Base-by-base conservation (phyloP, 2,329 filamentous ascomycete species). In the Ophiostoma ulmi region DNA sequence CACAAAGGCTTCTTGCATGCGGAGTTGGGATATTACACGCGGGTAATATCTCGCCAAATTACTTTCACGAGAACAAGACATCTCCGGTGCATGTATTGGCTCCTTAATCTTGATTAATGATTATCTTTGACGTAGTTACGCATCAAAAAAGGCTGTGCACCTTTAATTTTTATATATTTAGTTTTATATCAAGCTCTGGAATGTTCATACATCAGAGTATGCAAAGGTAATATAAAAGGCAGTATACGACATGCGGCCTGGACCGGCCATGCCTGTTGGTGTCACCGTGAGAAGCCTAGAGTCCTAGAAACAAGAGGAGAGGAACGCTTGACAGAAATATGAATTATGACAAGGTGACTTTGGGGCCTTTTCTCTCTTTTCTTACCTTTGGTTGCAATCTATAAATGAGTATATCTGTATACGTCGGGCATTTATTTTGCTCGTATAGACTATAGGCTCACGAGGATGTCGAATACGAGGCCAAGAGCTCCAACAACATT, bases 311-410 rank as follows among this genome's bases (percentile, higher is more conserved):
- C 58, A 26, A 63, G 26, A 63, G 58, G 58, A 35, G 52, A 58
- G 22, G n/a, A 58, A 13, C 22, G 22, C 52, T 58, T 58, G 52
- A 58, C 52, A 26, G 52, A 26, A 58, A 58, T 58, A 26, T 58
- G 52, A 58, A 58, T 26, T 58, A 58, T 58, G 52, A 58, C 52
- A 26, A 58, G 52, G 52, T 26, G n/a, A 58, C 26, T 58, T 58
- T 11, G 52, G 52, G n/a, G 52, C 11, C 5, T 58, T 58, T 31
- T 10, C 17, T 14, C 26, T 20, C 17, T 20, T 48, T 3, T n/a
- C n/a, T 26, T 2, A 10, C 13, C 52, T 31, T 31, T 31, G 52
- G 3, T 11, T 26, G n/a, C 8, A 48, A 48, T 31, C 39, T 58
- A 58, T 58, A 31, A 31, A 26, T 22, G 52, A 58, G n/a, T 58